Evolutionary conservation across 768 basidiomycete species (phyloP).

Genomic region (Calocybe indica): DNA sequence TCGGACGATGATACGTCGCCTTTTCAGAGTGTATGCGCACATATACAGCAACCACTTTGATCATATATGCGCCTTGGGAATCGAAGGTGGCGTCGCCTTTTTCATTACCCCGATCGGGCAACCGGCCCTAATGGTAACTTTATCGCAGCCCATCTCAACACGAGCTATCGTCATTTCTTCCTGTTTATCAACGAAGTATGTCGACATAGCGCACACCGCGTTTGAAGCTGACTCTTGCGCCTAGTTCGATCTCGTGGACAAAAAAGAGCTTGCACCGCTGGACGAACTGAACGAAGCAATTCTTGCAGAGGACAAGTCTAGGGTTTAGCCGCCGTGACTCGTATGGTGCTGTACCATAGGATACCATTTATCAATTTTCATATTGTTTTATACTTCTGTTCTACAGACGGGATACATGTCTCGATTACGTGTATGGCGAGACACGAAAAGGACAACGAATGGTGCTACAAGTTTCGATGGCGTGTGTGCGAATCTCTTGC

Average conservation of each 20-base stretch:
- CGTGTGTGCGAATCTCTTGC: no score
- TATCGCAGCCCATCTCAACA: slow-evolving; percentile 86
- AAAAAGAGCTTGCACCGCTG: slow-evolving; percentile 91
- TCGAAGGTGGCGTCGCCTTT: slow-evolving; percentile 66
- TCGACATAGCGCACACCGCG: background rate
- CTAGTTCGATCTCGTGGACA: slow-evolving; percentile 91
- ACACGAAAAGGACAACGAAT: background rate
- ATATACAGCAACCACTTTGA: slow-evolving; percentile 99
- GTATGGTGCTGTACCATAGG: background rate
- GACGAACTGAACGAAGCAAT: slow-evolving; percentile 96
- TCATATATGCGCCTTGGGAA: slow-evolving; percentile 95
- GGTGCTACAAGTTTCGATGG: slow-evolving; percentile 4
- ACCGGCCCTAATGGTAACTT: background rate
- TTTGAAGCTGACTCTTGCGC: background rate
- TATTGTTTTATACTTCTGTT: background rate
- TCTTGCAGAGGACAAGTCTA: slow-evolving; percentile 41
- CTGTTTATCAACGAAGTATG: slow-evolving; percentile 91
- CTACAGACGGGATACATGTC: slow-evolving; percentile 1
- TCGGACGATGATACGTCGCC: slow-evolving; percentile 82
- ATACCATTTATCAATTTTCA: background rate
- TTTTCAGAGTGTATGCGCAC: slow-evolving; percentile 98
- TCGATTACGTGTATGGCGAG: slow-evolving; percentile 11
- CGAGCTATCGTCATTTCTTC: slow-evolving; percentile 97
- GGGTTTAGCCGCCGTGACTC: slow-evolving; percentile 20
- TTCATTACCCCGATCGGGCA: background rate